These are phyloP conservation scores for Colletotrichum cuscutae DNA, from an alignment of 2,329 filamentous ascomycete species.

Conservation along the genomic window DNA sequence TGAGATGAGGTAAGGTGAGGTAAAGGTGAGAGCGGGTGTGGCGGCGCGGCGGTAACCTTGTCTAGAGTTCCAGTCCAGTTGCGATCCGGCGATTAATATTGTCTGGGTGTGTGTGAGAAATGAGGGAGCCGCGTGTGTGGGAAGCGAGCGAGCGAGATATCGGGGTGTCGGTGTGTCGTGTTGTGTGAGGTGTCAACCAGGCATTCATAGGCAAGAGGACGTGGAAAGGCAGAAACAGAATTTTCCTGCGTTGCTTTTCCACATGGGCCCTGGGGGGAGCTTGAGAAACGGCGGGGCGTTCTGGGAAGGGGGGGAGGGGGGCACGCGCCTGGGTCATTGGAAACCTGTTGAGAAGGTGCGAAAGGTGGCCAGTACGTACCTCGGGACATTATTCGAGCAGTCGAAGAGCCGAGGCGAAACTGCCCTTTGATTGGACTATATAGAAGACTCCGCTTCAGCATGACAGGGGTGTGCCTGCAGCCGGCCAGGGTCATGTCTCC, in stretches of 20 bases:
- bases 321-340: conserved; percentile 5
- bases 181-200: conserved; percentile 15
- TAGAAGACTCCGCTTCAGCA: background rate
- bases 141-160: background rate
- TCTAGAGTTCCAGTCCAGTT: background rate
- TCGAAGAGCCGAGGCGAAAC: conserved; percentile 2
- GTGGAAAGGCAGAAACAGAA: conserved; percentile 21
- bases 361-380: background rate
- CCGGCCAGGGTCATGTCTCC: background rate
- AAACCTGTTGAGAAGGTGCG: background rate
- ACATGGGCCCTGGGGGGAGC: background rate
- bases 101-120: background rate
- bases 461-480: conserved; percentile 25
- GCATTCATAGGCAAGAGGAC: conserved; percentile 10
- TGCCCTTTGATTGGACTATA: background rate
- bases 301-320: conserved; percentile 13
- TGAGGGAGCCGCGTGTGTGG: background rate
- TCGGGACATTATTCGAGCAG: background rate
- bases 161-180: conserved; percentile 8
- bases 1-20: too few relatives aligned
- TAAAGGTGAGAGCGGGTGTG: background rate
- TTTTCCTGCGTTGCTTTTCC: conserved; percentile 20
- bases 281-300: background rate
- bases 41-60: background rate
- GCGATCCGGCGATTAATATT: background rate